phyloP scores from a whole-genome alignment of 441 rosid genomes.

The Mallotus repandus region DNA sequence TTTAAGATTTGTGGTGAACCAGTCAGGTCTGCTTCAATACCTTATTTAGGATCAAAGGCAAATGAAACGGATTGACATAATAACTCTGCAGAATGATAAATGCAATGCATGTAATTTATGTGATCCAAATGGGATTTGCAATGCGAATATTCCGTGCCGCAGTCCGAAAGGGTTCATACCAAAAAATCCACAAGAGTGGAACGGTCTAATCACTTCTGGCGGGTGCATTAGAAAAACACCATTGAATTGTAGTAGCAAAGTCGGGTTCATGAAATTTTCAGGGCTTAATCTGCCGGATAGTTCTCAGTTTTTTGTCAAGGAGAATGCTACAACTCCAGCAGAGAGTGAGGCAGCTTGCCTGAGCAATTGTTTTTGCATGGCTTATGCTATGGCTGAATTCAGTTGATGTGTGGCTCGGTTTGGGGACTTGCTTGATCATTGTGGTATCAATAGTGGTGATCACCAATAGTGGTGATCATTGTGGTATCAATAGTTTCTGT shows the following conservation, averaged over 20 bases:
- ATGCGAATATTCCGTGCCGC: slow-evolving; percentile 24
- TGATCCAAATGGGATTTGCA: slow-evolving; percentile 28
- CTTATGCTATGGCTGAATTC: slow-evolving; percentile 28
- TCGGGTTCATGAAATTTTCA: slow-evolving; percentile 26
- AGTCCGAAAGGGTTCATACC: slow-evolving; percentile 41
- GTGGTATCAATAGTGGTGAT: no score
- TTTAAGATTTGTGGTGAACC: slow-evolving; percentile 23
- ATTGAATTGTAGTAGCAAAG: slow-evolving; percentile 23
- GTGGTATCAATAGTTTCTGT: slow-evolving; percentile 6
- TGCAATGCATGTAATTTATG: slow-evolving; percentile 20
- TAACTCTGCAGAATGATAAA: slow-evolving; percentile 11
- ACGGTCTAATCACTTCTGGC: slow-evolving; percentile 10
- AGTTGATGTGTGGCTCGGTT: slow-evolving; percentile 48
- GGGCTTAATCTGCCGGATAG: slow-evolving; percentile 36
- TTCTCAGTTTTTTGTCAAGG: background rate
- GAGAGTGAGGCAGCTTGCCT: slow-evolving; percentile 35
- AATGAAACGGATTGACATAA: slow-evolving; percentile 9
- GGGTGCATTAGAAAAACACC: slow-evolving; percentile 32
- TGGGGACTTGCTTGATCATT: no score
- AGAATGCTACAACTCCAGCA: slow-evolving; percentile 7
- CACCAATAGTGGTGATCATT: slow-evolving; percentile 6
- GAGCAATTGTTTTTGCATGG: slow-evolving; percentile 38
- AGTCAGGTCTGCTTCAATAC: slow-evolving; percentile 16
- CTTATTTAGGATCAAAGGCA: slow-evolving; percentile 17
- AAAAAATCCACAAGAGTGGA: slow-evolving; percentile 28